Conservation (phyloP, 2,329 filamentous ascomycete species). For the Nemania serpens region DNA sequence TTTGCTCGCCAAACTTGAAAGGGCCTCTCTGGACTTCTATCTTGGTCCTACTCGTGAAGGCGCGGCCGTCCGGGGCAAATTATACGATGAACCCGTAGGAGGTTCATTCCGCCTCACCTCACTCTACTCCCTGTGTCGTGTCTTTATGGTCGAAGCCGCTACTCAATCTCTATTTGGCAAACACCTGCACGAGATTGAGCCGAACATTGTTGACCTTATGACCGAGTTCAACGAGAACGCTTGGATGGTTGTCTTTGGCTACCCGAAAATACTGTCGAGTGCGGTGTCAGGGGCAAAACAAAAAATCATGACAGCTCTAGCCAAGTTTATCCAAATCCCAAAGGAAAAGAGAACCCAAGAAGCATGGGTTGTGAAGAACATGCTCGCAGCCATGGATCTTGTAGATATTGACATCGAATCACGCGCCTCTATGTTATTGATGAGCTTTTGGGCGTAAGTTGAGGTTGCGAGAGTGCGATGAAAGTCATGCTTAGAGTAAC, state of each 20-base stretch:
- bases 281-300: background rate
- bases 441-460: constrained; percentile 24
- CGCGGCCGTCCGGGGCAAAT: background rate
- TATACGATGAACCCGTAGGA: background rate
- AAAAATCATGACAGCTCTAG: background rate
- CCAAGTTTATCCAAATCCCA: background rate
- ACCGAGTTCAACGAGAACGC: constrained; percentile 12
- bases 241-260: constrained; percentile 19
- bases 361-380: background rate
- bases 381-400: constrained; percentile 1
- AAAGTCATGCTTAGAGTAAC: background rate
- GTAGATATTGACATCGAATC: constrained; percentile 14
- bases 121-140: background rate
- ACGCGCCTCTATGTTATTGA: constrained; percentile 6
- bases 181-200: background rate
- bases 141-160: background rate
- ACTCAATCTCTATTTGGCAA: background rate
- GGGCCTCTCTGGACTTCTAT: background rate
- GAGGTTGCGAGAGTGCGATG: background rate
- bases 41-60: background rate
- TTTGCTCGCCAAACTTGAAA: background rate
- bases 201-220: background rate
- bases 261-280: constrained; percentile 7
- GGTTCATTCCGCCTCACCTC: background rate
- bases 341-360: background rate